Evolutionary conservation across 2,329 filamentous ascomycete genomes (phyloP), one percentile per base, ranked within the genome.

Genomic region (Xylariales sp.): DNA sequence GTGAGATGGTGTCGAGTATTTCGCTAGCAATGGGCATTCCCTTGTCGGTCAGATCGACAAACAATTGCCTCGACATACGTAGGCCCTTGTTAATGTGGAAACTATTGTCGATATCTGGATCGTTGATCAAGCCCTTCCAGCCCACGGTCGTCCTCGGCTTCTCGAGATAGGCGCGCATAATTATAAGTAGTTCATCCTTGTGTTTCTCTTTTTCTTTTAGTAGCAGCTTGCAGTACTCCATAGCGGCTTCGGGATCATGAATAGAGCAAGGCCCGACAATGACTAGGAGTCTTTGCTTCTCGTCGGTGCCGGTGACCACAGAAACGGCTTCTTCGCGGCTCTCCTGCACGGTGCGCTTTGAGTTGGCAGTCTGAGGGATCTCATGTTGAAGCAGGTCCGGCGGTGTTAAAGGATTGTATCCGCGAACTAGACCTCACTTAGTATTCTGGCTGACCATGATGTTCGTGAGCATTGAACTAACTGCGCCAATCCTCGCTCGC

Each of bases 61-160:
- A 98, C 78, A 99, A 87, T 81, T 98, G 91, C 74, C 96, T 88
- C 64, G 93, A 93, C 63, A 94, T 85, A 58, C 93, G 90, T 77
- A 99, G 83, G 23, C 96, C 96, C 86, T 98, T 98, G 87, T 98
- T 98, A 84, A 99, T 98, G 83, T 97, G 90, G 91, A 97, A 98
- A 81, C 92, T 96, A 80, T 97, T 95, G 81, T 98, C 94, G 78
- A 99, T 97, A 78, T 98, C 95, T 1, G 96, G 96, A 82, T 99
- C 96, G 80, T 99, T 98, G 84, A 99, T 97, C 75, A 99, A 85
- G 57, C 96, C 96, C 85, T 99, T 99, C 96, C 96, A 99, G 74
- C 96, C 96, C 34, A 99, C 93, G 0, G 96, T 99, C 34, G 96
- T 99, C 72, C 96, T 90, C 28, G 96, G 96, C 87, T 99, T 99